A percentile compares a stretch with the other conserved stretches of the same genome.
phyloP scores from a whole-genome alignment of 1,139 yeast genomes.

The Diutina siamensis region DNA sequence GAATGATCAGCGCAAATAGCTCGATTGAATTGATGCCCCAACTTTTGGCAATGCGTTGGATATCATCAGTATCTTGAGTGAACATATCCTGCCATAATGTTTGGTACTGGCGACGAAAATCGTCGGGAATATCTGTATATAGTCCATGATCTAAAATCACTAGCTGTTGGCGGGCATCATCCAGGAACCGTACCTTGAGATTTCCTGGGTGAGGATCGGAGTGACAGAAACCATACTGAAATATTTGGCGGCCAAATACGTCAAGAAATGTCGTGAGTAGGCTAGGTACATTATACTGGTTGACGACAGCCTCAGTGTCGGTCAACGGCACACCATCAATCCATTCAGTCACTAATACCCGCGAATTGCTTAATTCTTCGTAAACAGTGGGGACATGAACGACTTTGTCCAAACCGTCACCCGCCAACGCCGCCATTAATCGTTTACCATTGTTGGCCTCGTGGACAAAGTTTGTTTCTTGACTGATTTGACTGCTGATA shows the following conservation, averaged over 20 bases:
- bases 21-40: constrained; percentile 74
- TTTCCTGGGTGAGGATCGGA: constrained; percentile 85
- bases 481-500: constrained; percentile 42
- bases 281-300: constrained; percentile 28
- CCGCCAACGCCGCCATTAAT: constrained; percentile 13
- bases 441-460: constrained; percentile 43
- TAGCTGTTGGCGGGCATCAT: constrained; percentile 36
- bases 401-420: constrained; percentile 16
- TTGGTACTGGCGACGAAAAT: constrained; percentile 46
- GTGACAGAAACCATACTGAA: constrained; percentile 66
- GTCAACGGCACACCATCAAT: constrained; percentile 55
- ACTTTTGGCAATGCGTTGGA: constrained; percentile 33
- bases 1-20: constrained; percentile 48
- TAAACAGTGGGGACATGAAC: constrained; percentile 41
- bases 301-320: constrained; percentile 25
- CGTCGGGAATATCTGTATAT: constrained; percentile 41
- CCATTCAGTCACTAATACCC: constrained; percentile 63
- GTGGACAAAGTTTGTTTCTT: constrained; percentile 49
- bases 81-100: constrained; percentile 54
- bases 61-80: constrained; percentile 36
- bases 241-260: constrained; percentile 57
- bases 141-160: constrained; percentile 71
- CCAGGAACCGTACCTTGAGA: constrained; percentile 36
- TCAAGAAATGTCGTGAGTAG: constrained; percentile 43
- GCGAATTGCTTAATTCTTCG: constrained; percentile 31